Conservation (phyloP, 768 basidiomycete species). For the Pilatotrama ljubarskyi region DNA sequence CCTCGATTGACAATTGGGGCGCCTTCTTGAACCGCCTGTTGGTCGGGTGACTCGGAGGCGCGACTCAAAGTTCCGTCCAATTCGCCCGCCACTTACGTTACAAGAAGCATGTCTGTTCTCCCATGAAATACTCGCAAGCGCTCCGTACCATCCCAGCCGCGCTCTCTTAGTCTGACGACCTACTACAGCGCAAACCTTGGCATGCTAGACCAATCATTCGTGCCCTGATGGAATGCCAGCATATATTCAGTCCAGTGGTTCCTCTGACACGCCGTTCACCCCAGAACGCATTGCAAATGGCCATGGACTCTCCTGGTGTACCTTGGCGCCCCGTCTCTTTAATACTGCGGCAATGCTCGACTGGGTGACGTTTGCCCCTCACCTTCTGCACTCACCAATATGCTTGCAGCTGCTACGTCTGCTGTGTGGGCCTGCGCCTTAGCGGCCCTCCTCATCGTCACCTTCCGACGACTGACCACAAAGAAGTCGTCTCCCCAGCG, state of each 20-base stretch:
- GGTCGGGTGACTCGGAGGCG: too few relatives aligned
- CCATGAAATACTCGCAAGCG: too few relatives aligned
- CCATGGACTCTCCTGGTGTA: background rate
- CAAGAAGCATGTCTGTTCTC: too few relatives aligned
- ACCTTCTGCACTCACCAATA: background rate
- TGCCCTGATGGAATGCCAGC: background rate
- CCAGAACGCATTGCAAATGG: background rate
- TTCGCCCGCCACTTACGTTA: too few relatives aligned
- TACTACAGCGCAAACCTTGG: too few relatives aligned
- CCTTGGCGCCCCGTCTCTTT: background rate
- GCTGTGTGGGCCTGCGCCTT: background rate
- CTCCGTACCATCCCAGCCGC: too few relatives aligned
- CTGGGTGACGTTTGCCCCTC: background rate
- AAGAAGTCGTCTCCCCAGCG: background rate
- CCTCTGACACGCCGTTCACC: background rate
- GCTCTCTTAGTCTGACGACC: too few relatives aligned
- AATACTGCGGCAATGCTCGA: background rate
- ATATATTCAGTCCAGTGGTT: background rate
- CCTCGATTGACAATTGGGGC: too few relatives aligned
- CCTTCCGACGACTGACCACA: background rate
- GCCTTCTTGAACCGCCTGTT: too few relatives aligned
- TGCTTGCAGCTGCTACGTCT: background rate
- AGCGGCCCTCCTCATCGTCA: background rate
- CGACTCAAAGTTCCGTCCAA: too few relatives aligned
- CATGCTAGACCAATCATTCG: too few relatives aligned